Percentiles rank a stretch among this genome's conserved stretches.
phyloP scores from a whole-genome alignment of 2,329 filamentous ascomycete species.

The Apiospora kogelbergensis region DNA sequence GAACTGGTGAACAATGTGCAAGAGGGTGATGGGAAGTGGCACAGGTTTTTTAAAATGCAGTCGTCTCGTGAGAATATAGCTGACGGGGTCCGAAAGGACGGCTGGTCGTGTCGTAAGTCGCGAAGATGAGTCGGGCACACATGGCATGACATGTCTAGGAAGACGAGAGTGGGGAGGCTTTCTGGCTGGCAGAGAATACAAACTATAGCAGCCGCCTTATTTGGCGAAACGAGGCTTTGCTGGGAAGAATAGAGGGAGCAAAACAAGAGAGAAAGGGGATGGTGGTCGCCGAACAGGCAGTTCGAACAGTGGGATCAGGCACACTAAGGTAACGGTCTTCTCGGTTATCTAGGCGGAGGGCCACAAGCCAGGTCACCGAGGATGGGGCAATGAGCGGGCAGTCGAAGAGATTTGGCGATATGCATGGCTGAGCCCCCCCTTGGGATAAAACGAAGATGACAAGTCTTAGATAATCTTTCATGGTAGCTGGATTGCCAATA shows the following conservation, averaged over 20 bases:
- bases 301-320: neutral
- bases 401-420: neutral
- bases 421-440: conserved; percentile 5
- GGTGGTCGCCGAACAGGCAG: neutral
- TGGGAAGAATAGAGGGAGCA: neutral
- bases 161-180: neutral
- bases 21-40: neutral
- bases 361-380: neutral
- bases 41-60: neutral
- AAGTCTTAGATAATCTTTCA: neutral
- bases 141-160: conserved; percentile 7
- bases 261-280: neutral
- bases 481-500: neutral
- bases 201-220: neutral
- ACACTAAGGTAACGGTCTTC: conserved; percentile 7
- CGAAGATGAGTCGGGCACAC: neutral
- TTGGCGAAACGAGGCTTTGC: conserved; percentile 3
- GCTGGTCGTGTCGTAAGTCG: neutral
- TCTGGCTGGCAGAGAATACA: neutral
- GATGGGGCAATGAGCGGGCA: neutral
- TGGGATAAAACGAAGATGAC: conserved; percentile 5
- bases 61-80: neutral
- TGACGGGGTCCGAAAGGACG: neutral
- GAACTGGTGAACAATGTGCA: neutral
- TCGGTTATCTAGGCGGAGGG: conserved; percentile 9